Evolutionary conservation across 2,329 filamentous ascomycete genomes (phyloP), one percentile per base, ranked within the genome.

Genomic region (Aspergillus japonicus): DNA sequence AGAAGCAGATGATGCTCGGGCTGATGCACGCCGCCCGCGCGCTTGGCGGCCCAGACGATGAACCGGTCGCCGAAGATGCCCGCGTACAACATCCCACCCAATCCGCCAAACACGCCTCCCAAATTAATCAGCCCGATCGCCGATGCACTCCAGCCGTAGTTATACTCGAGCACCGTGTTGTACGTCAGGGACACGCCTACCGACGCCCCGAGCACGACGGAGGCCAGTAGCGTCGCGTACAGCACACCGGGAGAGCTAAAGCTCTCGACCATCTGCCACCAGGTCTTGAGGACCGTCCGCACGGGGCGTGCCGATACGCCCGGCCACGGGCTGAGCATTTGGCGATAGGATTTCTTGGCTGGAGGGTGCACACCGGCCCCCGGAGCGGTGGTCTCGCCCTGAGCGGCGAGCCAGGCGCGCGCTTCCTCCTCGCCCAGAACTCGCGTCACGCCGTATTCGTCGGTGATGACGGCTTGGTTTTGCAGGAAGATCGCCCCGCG

Each of bases 131-230:
- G 50, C n/a, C 68, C 68, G 11, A 70, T 62, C 21, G 57, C 66
- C 52, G 60, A 52, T 3, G 68, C 60, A 16, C 67, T 47, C 74
- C 76, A 78, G 58, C 68, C 62, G 54, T 76, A 78, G 33, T 62
- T 65, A 29, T 63, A 56, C 16, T 70, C 64, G 6, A 79, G 66
- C 3, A 80, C 71, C 1, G 71, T 67, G 55, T 74, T 69, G 59
- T 79, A 79, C 1, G 73, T 75, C 10, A 78, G 65, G 1, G 73
- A 74, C 59, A 78, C 76, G 23, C 72, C 73, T 24, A 79, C 73
- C 19, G 67, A 69, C n/a, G 66, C 69, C 4, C 74, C 77, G 0
- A 79, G 71, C 2, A 70, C 67, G 44, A 77, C 75, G 3, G 76
- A 76, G 4, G 74, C 70, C 0, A 74, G 60, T 8, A 79, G 66